Evolutionary conservation across 257 asterid species (phyloP), one percentile per base, ranked within the genome.

Genomic region (Gynochthodes officinalis): DNA sequence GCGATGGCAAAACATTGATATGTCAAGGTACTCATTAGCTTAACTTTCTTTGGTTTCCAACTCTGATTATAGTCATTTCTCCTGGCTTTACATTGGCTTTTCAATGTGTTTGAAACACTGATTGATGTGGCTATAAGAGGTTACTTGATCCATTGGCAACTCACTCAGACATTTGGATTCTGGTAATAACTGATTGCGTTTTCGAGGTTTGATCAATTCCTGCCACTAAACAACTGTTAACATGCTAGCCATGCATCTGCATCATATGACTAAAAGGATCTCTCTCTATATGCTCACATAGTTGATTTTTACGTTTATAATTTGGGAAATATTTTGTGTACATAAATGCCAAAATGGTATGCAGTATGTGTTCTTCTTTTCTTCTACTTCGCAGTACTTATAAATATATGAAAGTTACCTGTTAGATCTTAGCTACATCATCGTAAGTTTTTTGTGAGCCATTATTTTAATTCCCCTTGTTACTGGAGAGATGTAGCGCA

Each of bases 1-100:
- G 84, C 88, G 85, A 58, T 94, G 96, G 97, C 86, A 71, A 59
- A 84, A 77, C 71, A 82, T 94, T 49, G 96, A 91, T 79, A 79
- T 91, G 92, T 88, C 96, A 39, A 85, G 97, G 99, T 94, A 82
- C 73, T 46, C 32, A 28, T 6, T 42, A 53, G 16, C 37, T 78
- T 2, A 30, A 35, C 28, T 28, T 69, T 55, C 21, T 61, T 19
- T 54, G 37, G 18, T 21, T 23, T 32, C 11, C 10, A 39, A 42
- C 3, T 43, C 57, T 2, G 19, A 15, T 16, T 68, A 32, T 49
- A 15, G 18, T n/a, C 39, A 9, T 39, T 5, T 33, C 2, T 70
- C 5, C 27, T 0, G 40, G 54, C 23, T 32, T 33, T 60, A 25
- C 30, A 46, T 54, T 37, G 39, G 64, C 33, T 40, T 33, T 63